These are phyloP conservation scores for Myriosclerotinia duriaeana DNA, from an alignment of 2,329 filamentous ascomycete genomes.

Conservation along the genomic window DNA sequence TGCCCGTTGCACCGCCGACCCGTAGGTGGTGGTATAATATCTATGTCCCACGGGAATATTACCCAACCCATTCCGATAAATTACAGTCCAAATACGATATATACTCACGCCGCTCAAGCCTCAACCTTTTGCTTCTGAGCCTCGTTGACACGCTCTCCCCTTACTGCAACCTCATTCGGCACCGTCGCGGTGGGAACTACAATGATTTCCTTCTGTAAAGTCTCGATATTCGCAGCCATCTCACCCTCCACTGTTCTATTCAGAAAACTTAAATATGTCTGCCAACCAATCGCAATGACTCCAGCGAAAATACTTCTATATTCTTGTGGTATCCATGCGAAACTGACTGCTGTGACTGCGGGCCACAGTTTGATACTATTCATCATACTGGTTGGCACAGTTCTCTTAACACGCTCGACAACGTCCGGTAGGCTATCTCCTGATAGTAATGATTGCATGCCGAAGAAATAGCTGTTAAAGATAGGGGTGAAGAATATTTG, in stretches of 20 bases:
- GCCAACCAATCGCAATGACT: constrained; percentile 82
- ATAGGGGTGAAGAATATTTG: constrained; percentile 78
- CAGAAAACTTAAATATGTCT: constrained; percentile 82
- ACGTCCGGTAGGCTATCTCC: constrained; percentile 65
- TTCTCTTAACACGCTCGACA: constrained; percentile 68
- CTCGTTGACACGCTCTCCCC: background rate
- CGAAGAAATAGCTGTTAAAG: constrained; percentile 83
- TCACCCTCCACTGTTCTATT: constrained; percentile 70
- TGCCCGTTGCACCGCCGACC: background rate
- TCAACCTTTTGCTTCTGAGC: constrained; percentile 4
- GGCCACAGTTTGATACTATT: constrained; percentile 91
- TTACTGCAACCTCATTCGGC: background rate
- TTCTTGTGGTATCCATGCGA: constrained; percentile 77
- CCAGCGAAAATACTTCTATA: constrained; percentile 80
- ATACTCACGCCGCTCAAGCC: background rate
- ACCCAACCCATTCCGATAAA: background rate
- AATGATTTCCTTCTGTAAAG: background rate
- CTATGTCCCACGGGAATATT: background rate
- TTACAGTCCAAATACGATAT: background rate
- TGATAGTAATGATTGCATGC: constrained; percentile 70
- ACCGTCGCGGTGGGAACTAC: background rate
- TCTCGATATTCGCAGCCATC: constrained; percentile 29
- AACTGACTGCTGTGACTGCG: constrained; percentile 79
- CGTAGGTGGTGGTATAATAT: background rate
- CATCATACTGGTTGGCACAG: constrained; percentile 72